These are phyloP conservation scores for Eimeria tenella DNA, from an alignment of 169 alveolate genomes.

Conservation along the genomic window DNA sequence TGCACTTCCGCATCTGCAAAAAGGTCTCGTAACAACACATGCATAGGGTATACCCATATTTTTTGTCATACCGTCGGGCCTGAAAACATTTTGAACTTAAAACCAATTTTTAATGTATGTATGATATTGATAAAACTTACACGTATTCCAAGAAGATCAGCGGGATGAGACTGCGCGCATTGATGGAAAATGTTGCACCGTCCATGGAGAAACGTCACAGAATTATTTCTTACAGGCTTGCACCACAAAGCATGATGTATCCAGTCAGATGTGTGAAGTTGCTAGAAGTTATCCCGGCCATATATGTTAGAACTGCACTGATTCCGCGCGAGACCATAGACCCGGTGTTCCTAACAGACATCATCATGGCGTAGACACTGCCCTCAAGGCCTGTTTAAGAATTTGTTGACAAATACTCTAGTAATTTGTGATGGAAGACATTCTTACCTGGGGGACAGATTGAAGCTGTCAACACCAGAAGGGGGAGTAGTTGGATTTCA, in stretches of 20 bases:
- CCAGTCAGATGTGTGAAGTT: conserved; percentile 93
- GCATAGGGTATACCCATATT: neutral
- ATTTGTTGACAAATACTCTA: neutral
- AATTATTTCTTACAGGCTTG: conserved; percentile 74
- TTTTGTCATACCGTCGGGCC: conserved; percentile 74
- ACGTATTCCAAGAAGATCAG: conserved; percentile 84
- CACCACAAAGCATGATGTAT: conserved; percentile 91
- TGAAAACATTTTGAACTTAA: conserved; percentile 5
- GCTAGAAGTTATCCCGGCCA: conserved; percentile 92
- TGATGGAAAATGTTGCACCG: neutral
- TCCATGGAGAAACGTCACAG: neutral
- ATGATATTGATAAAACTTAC: conserved; percentile 63
- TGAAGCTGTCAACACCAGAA: conserved; percentile 95
- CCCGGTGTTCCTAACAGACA: conserved; percentile 96
- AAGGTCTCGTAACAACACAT: neutral
- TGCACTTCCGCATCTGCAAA: conserved; percentile 73
- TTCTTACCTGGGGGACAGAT: conserved; percentile 93
- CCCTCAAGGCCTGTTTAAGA: conserved; percentile 95
- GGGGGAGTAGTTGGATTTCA: conserved; percentile 94
- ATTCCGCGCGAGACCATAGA: conserved; percentile 91
- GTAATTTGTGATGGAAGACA: neutral
- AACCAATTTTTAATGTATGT: neutral
- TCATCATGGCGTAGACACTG: conserved; percentile 95
- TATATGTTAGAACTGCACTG: conserved; percentile 93
- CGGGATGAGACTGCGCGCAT: conserved; percentile 84